Evolutionary conservation across 202 grass and related monocot genomes (phyloP).

Genomic region (Brachypodium distachyon): DNA sequence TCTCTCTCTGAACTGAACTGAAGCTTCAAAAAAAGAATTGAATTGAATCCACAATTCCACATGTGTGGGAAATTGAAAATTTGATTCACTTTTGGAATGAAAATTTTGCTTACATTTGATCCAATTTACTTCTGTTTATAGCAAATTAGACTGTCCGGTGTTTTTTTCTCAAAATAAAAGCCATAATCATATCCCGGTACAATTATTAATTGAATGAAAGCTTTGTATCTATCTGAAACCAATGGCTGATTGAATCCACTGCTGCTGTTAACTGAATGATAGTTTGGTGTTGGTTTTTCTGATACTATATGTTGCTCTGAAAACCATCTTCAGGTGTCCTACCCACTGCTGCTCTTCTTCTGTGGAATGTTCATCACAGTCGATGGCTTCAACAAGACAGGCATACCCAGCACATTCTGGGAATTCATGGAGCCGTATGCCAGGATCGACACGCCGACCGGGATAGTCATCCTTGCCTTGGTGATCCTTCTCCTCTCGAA

Average conservation of each 20-base stretch:
- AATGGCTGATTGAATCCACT: no score
- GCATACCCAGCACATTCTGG: slow-evolving; percentile 74
- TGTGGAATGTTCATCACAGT: slow-evolving; percentile 97
- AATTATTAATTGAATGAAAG: neutral
- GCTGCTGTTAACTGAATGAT: neutral
- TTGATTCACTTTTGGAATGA: neutral
- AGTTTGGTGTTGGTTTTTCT: neutral
- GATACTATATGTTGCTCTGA: neutral
- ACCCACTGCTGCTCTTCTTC: slow-evolving; percentile 85
- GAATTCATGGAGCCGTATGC: slow-evolving; percentile 73
- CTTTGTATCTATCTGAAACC: neutral
- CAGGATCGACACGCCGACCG: slow-evolving; percentile 43
- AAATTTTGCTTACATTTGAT: neutral
- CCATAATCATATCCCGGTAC: no score
- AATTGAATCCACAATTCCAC: no score
- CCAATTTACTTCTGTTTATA: neutral
- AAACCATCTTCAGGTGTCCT: slow-evolving; percentile 53
- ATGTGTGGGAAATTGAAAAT: neutral
- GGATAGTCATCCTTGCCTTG: slow-evolving; percentile 37
- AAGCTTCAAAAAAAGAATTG: no score
- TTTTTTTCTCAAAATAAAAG: neutral
- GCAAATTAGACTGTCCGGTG: neutral
- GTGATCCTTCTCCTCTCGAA: slow-evolving; percentile 86
- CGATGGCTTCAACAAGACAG: slow-evolving; percentile 86
- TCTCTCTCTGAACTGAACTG: neutral